Evolutionary conservation across 2,329 filamentous ascomycete species (phyloP).

Genomic region (Chaetoscypha palmicola): DNA sequence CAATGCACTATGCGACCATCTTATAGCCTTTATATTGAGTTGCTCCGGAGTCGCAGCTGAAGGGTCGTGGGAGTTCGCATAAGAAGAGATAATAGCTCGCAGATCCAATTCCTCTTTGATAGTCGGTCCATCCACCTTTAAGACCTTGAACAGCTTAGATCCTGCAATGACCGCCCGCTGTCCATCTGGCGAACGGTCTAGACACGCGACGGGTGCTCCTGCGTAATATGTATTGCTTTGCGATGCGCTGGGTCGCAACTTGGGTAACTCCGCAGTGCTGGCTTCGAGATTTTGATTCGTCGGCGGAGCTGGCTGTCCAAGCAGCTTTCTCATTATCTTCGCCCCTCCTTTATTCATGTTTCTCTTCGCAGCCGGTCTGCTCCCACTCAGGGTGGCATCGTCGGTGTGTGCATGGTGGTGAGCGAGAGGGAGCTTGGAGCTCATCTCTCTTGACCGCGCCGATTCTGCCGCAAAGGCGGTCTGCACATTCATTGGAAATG

Average conservation of each 20-base stretch:
- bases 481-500: not conserved
- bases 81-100: conserved; percentile 47
- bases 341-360: conserved; percentile 26
- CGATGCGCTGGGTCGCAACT: conserved; percentile 34
- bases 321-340: conserved; percentile 30
- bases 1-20: conserved; percentile 43
- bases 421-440: conserved; percentile 4
- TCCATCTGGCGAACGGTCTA: conserved; percentile 53
- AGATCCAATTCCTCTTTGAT: conserved; percentile 53
- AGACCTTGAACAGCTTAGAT: conserved; percentile 53
- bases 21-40: conserved; percentile 56
- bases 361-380: conserved; percentile 9
- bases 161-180: conserved; percentile 51
- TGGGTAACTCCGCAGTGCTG: conserved; percentile 18
- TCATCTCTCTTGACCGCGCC: not conserved
- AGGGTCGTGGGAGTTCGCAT: conserved; percentile 38
- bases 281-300: conserved; percentile 16
- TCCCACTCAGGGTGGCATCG: conserved; percentile 23
- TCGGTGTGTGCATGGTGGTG: conserved; percentile 4
- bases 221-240: conserved; percentile 49
- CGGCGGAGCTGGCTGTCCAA: conserved; percentile 21
- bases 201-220: conserved; percentile 46
- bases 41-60: conserved; percentile 42
- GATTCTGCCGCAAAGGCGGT: not conserved
- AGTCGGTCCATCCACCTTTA: conserved; percentile 41